Conservation (phyloP, 805 yeast species). For the Ogataea chonburiensis region DNA sequence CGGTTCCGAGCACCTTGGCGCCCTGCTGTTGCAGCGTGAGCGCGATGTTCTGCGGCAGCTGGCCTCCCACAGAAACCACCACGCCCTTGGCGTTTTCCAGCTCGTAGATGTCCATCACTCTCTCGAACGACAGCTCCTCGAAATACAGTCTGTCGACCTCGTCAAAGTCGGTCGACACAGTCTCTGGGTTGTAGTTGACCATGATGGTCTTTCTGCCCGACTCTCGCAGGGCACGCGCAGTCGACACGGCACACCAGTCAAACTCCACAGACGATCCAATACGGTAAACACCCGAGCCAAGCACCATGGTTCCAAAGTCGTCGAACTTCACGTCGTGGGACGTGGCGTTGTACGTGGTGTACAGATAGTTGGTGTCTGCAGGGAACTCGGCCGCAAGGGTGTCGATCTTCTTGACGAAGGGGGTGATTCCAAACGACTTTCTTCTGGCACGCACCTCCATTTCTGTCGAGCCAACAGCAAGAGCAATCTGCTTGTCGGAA, state of each 20-base stretch:
- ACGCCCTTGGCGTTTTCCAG: conserved; percentile 89
- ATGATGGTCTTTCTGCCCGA: conserved; percentile 87
- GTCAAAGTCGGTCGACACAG: conserved; percentile 96
- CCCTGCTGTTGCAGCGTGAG: conserved; percentile 88
- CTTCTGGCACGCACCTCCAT: conserved; percentile 94
- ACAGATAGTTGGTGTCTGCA: conserved; percentile 89
- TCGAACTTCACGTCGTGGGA: conserved; percentile 80
- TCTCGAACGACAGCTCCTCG: conserved; percentile 90
- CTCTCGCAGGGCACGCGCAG: conserved; percentile 89
- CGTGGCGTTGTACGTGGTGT: conserved; percentile 92
- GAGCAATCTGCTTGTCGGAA: conserved; percentile 94
- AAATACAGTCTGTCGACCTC: conserved; percentile 96
- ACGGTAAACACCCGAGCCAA: conserved; percentile 98
- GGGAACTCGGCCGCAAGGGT: conserved; percentile 99
- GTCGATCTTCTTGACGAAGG: conserved; percentile 95
- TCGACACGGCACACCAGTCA: conserved; percentile 99
- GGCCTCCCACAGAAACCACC: conserved; percentile 98
- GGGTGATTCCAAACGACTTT: conserved; percentile 80
- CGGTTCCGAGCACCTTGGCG: conserved; percentile 93
- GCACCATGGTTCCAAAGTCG: conserved; percentile 91
- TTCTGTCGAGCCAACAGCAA: conserved; percentile 83
- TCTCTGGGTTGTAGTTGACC: conserved; percentile 98
- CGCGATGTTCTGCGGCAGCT: conserved; percentile 95
- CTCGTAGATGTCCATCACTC: conserved; percentile 93
- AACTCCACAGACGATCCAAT: conserved; percentile 98